Evolutionary conservation across 78 protist genomes (phyloP), one percentile per base, ranked within the genome.

Genomic region (Dictyostelium capitatum): DNA sequence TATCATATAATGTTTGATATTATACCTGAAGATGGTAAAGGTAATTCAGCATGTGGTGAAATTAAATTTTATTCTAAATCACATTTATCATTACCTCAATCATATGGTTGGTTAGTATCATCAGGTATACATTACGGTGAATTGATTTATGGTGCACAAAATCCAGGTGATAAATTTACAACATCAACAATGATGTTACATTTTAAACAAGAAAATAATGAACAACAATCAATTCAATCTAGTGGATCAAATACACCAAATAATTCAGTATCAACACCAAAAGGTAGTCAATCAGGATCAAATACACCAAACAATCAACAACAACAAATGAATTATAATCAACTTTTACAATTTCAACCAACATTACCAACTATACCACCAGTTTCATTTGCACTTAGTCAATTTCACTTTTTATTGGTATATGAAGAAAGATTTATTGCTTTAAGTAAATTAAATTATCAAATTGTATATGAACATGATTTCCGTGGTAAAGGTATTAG

Each of bases 41-140:
- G 46, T 28, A 37, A 37, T 47, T 64, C 69, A 9, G 73, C 59
- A 14, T 67, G 82, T 69, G 53, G 87, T 15, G 94, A 92, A 51
- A 70, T 97, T 23, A 90, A 83, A 57, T 82, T 93, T 70, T 92
- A 50, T 65, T 30, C 89, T 7, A 90, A 93, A 64, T 64, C 47
- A 54, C 41, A 43, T 37, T 37, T 57, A 10, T 79, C 92, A 28
- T 69, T 95, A 14, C 89, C 95, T 0, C 54, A 25, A 30, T 46
- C 96, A 10, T 97, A 95, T 28, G 96, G 95, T 23, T 97, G 98
- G 98, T 69, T 95, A 80, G 93, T 96, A 11, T 82, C 94, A 12
- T 30, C 89, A 1, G 97, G 97, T 64, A 74, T 96, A 5, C 82
- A 89, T 28, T 67, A 91, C 20, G 97, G 97, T 50, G 82, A 43